Conservation (phyloP, 2,329 filamentous ascomycete genomes). For the Neonectria hederae region DNA sequence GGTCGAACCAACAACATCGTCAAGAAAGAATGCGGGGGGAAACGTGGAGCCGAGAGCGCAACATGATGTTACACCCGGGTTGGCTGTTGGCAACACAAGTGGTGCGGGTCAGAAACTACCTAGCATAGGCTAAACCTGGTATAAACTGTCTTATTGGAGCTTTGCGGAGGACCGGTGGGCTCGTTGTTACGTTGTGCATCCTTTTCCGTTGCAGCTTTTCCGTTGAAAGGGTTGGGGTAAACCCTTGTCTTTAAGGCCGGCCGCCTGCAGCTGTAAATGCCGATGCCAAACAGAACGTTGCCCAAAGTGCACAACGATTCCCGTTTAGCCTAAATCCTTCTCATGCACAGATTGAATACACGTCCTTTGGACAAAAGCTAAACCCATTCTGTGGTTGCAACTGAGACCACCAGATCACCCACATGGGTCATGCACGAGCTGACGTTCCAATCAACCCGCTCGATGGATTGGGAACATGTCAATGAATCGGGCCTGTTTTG, state of each 20-base stretch:
- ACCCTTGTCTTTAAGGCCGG: neutral
- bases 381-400: neutral
- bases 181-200: neutral
- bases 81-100: neutral
- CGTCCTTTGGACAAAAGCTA: neutral
- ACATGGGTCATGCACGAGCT: neutral
- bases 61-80: neutral
- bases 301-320: neutral
- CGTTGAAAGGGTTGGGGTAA: neutral
- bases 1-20: neutral
- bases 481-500: neutral
- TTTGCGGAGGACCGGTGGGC: neutral
- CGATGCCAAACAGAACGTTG: neutral
- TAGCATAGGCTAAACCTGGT: constrained; percentile 7
- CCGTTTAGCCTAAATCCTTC: neutral
- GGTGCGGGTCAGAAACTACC: neutral
- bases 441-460: neutral
- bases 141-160: neutral
- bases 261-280: neutral
- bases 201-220: neutral
- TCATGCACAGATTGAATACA: neutral
- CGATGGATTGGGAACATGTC: neutral
- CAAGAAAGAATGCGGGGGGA: neutral
- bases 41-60: neutral
- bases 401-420: neutral